Conservation (phyloP, 2,329 filamentous ascomycete genomes). For the Graphium sp. region DNA sequence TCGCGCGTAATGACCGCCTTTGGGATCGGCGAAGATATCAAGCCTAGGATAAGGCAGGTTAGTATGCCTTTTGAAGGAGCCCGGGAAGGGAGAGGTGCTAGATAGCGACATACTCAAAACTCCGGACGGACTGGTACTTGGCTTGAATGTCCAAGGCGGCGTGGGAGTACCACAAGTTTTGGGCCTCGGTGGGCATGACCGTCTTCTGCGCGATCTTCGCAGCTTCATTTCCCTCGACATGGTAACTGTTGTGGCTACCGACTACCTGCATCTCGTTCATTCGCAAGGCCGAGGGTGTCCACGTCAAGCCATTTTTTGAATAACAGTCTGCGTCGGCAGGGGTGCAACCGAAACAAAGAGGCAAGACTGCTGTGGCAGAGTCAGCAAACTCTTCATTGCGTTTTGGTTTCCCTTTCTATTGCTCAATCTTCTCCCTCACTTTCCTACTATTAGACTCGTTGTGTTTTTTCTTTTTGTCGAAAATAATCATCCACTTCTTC, state of each 20-base stretch:
- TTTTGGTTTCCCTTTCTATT: no score
- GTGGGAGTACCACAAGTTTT: conserved; percentile 30
- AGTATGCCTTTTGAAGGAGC: neutral
- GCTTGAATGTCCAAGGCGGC: conserved; percentile 24
- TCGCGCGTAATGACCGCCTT: conserved; percentile 26
- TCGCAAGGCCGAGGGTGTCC: conserved; percentile 18
- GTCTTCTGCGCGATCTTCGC: conserved; percentile 21
- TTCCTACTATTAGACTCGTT: no score
- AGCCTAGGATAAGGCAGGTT: conserved; percentile 12
- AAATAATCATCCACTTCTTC: no score
- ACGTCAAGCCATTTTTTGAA: conserved; percentile 13
- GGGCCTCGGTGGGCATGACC: conserved; percentile 15
- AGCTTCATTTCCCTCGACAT: conserved; percentile 22
- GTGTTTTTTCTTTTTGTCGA: no score
- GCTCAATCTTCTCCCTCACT: no score
- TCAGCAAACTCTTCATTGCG: no score
- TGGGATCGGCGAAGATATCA: conserved; percentile 28
- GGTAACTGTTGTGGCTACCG: conserved; percentile 34
- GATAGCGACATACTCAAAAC: conserved; percentile 16
- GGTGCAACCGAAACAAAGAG: no score
- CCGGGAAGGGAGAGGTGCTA: neutral
- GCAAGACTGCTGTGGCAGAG: no score
- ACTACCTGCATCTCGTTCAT: conserved; percentile 34
- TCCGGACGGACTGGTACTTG: conserved; percentile 24
- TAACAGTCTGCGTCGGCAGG: no score